Evolutionary conservation across 305 asterid genomes (phyloP).

Genomic region (Fraxinus baroniana): DNA sequence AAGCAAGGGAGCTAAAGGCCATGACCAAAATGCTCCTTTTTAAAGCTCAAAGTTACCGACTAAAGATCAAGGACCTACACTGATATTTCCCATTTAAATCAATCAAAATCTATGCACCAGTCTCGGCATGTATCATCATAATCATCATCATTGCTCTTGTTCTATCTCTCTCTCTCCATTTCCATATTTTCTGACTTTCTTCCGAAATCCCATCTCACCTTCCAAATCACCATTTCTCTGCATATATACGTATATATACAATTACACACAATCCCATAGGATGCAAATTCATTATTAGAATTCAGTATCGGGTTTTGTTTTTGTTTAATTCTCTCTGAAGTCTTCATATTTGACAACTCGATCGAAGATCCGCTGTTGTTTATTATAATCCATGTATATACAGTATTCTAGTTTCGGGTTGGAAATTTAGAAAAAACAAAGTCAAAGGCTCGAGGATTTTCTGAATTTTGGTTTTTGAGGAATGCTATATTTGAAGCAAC

Average conservation of each 20-base stretch:
- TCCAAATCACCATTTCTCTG: constrained; percentile 3
- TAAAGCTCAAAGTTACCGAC: background rate
- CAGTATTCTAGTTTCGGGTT: constrained; percentile 7
- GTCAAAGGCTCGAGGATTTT: constrained; percentile 7
- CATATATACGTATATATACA: constrained; percentile 10
- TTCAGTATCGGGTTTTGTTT: background rate
- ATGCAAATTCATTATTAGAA: background rate
- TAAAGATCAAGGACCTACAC: background rate
- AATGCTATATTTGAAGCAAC: constrained; percentile 31
- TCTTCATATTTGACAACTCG: constrained; percentile 16
- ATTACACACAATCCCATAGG: constrained; percentile 4
- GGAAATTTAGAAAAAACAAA: background rate
- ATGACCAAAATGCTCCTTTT: background rate
- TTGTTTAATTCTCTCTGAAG: background rate
- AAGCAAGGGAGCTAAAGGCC: background rate
- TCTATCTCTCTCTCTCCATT: constrained; percentile 5
- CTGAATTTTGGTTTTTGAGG: background rate
- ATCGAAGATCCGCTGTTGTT: constrained; percentile 31
- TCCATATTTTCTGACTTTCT: constrained; percentile 18
- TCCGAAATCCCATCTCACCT: constrained; percentile 15
- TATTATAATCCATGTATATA: constrained; percentile 23
- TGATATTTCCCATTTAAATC: constrained; percentile 18
- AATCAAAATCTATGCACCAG: constrained; percentile 36
- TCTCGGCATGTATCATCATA: constrained; percentile 26
- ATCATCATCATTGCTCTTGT: constrained; percentile 22